phyloP scores from a whole-genome alignment of 805 yeast genomes.

The Suhomyces xylopsoci region DNA sequence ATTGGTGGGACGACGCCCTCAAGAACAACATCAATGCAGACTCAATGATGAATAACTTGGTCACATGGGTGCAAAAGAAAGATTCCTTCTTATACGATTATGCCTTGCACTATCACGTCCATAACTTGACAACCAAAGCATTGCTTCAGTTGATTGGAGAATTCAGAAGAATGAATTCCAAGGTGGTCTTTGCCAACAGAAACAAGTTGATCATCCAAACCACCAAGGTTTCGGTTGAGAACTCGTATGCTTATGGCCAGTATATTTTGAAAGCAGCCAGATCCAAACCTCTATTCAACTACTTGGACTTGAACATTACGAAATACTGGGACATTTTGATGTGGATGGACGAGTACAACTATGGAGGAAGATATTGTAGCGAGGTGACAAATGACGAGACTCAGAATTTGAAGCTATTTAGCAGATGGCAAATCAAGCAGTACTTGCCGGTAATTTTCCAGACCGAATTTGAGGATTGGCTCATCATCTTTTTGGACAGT shows the following conservation, averaged over 20 bases:
- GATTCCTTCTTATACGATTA: conserved; percentile 74
- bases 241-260: conserved; percentile 87
- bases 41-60: conserved; percentile 73
- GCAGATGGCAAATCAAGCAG: conserved; percentile 75
- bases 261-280: conserved; percentile 75
- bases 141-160: conserved; percentile 77
- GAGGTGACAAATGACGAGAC: conserved; percentile 43
- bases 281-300: conserved; percentile 77
- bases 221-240: conserved; percentile 71
- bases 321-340: conserved; percentile 90
- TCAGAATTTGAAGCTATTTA: conserved; percentile 48
- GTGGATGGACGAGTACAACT: conserved; percentile 93
- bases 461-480: conserved; percentile 86
- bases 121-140: conserved; percentile 79
- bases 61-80: conserved; percentile 81
- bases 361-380: conserved; percentile 64
- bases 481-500: conserved; percentile 68
- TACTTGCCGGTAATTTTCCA: conserved; percentile 74
- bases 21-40: conserved; percentile 70
- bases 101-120: conserved; percentile 79
- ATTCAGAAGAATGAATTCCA: conserved; percentile 74
- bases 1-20: conserved; percentile 93
- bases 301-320: conserved; percentile 67
- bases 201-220: conserved; percentile 73
- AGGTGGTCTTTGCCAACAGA: conserved; percentile 75